Evolutionary conservation across 768 basidiomycete genomes (phyloP).

Genomic region (Rhodotorula sphaerocarpa): DNA sequence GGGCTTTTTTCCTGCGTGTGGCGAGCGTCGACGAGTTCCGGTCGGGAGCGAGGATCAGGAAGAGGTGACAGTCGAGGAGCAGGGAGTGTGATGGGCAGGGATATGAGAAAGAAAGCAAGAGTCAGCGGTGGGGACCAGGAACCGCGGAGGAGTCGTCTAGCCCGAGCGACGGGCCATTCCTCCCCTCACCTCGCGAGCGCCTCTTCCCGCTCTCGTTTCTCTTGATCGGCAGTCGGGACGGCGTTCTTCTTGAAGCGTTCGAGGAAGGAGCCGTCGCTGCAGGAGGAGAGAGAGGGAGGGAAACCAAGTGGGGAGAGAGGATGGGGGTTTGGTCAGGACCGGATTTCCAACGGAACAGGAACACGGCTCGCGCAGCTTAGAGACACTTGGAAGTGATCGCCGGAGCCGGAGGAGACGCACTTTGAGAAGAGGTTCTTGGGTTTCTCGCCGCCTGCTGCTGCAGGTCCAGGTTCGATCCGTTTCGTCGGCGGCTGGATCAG

Average conservation of each 20-base stretch:
- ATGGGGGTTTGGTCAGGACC: neutral
- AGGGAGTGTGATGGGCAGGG: too few relatives aligned
- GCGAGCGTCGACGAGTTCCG: too few relatives aligned
- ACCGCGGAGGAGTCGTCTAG: neutral
- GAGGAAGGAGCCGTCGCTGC: conserved; percentile 31
- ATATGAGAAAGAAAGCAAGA: too few relatives aligned
- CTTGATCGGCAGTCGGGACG: neutral
- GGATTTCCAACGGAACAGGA: too few relatives aligned
- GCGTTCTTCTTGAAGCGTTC: conserved; percentile 21
- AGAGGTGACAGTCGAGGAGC: neutral
- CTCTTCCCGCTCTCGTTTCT: conserved; percentile 24
- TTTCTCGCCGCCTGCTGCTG: conserved; percentile 1
- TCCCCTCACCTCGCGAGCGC: conserved; percentile 24
- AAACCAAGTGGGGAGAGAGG: neutral
- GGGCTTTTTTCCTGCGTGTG: conserved; percentile 23
- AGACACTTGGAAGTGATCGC: too few relatives aligned
- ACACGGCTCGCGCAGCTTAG: too few relatives aligned
- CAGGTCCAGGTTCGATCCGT: too few relatives aligned
- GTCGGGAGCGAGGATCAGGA: neutral
- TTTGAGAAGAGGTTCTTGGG: conserved; percentile 25
- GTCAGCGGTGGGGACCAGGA: too few relatives aligned
- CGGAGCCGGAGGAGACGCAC: too few relatives aligned
- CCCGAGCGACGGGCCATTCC: too few relatives aligned
- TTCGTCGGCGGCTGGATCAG: neutral
- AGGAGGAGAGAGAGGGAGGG: neutral